Percentiles rank a stretch among this genome's conserved stretches.
Conservation (phyloP, 768 basidiomycete species). For the Collybia sp. region DNA sequence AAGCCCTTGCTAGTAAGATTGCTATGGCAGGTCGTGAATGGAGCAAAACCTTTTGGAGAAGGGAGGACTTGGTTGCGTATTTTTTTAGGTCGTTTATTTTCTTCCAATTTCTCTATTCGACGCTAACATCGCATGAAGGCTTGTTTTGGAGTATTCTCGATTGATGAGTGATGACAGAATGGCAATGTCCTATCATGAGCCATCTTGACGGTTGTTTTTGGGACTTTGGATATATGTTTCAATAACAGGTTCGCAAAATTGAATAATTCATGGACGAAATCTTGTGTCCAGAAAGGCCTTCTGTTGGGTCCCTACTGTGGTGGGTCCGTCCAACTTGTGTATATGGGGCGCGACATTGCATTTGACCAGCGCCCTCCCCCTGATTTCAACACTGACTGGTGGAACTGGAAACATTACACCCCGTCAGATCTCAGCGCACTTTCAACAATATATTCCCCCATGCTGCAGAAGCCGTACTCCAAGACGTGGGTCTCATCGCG, state of each 20-base stretch:
- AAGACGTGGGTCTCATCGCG: too few species aligned
- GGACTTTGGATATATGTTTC: not conserved
- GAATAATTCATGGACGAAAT: too few species aligned
- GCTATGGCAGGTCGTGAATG: constrained; percentile 14
- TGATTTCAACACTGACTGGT: too few species aligned
- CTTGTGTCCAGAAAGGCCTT: too few species aligned
- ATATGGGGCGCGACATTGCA: too few species aligned
- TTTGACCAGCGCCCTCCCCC: too few species aligned
- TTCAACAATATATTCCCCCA: too few species aligned
- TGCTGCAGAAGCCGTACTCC: too few species aligned
- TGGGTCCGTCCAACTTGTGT: too few species aligned
- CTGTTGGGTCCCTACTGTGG: too few species aligned
- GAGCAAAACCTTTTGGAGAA: constrained; percentile 42
- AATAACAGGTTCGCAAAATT: not conserved
- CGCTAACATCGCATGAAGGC: constrained; percentile 9
- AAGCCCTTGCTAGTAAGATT: constrained; percentile 35
- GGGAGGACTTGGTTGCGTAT: constrained; percentile 46
- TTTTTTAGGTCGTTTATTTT: constrained; percentile 31
- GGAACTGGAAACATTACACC: too few species aligned
- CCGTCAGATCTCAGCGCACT: too few species aligned
- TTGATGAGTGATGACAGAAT: constrained; percentile 23
- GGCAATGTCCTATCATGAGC: constrained; percentile 19
- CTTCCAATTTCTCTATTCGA: not conserved
- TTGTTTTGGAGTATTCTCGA: constrained; percentile 23
- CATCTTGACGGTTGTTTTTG: not conserved